Base-by-base conservation (phyloP, 345 rosid genomes). In the Pelargonium nanum region DNA sequence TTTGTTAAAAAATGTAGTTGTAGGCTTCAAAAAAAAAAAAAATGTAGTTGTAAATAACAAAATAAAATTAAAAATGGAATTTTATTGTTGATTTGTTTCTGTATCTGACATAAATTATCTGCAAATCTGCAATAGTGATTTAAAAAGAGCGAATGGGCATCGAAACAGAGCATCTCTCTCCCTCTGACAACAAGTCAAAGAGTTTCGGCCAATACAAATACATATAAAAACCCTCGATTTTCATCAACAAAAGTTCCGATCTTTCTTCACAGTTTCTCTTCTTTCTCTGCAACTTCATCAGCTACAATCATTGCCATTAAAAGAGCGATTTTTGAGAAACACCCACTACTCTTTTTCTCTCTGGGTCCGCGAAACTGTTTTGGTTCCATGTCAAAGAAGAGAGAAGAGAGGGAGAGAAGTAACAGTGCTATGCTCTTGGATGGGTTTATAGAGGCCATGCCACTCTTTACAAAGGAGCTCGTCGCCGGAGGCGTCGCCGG, bases 401-500 rank as follows among this genome's bases (percentile, higher is more conserved):
- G 75, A 58, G 88, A 80, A 77, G 83, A 80, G 77, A 74, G 75
- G 60, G 84, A 71, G 55, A 59, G 24, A 73, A 74, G 70, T 59
- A 8, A 54, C 45, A 55, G 21, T 55, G 26, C 8, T 28, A 32
- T 62, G 67, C 64, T 66, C 24, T 59, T 77, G 13, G 83, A 77
- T 54, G 87, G 79, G 60, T 58, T 82, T 22, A 68, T 86, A 68
- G 95, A 83, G 5, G 70, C 80, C 59, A 82, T 88, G 83, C 95
- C 98, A 40, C 57, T 88, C 56, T 88, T 86, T 68, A 80, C 86
- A 0, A 88, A 88, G 73, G 93, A 92, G 74, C 83, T 92, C 63
- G 74, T 92, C 19, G 91, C 96, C 34, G 93, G 98, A 6, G 96
- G 98, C 12, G 84, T 85, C 60, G 89, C 96, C 48, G 95, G 96